These are phyloP conservation scores for Syncephalastrum sp. DNA, from an alignment of 371 early-diverging fungal species.

Conservation along the genomic window DNA sequence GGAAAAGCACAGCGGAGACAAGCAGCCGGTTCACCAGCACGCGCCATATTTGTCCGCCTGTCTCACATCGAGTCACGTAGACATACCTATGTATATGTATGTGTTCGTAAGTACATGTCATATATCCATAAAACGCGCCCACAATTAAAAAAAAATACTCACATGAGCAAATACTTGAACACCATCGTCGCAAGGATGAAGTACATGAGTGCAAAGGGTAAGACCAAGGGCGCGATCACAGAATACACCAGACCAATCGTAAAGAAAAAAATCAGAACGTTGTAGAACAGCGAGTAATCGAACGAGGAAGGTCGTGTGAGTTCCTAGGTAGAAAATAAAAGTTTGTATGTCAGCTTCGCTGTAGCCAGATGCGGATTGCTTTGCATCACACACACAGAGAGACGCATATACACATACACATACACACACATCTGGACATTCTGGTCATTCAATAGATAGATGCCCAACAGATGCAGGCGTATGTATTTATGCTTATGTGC, in stretches of 20 bases:
- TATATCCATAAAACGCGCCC: too few species aligned
- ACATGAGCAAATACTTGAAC: conserved; percentile 45
- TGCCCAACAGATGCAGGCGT: too few species aligned
- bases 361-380: background rate
- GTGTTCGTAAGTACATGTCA: too few species aligned
- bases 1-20: conserved; percentile 64
- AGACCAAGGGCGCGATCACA: conserved; percentile 71
- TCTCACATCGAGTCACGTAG: conserved; percentile 64
- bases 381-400: background rate
- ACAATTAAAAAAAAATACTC: background rate
- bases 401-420: background rate
- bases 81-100: conserved; percentile 44
- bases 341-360: background rate
- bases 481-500: too few species aligned
- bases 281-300: conserved; percentile 71
- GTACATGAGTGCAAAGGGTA: conserved; percentile 66
- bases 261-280: conserved; percentile 65
- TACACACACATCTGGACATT: background rate
- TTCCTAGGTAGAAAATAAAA: conserved; percentile 15
- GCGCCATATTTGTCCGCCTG: conserved; percentile 78
- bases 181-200: conserved; percentile 65
- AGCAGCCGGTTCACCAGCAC: conserved; percentile 73
- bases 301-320: conserved; percentile 71
- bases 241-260: conserved; percentile 73
- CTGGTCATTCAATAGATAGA: too few species aligned